Percentiles rank a stretch among this genome's conserved stretches.
phyloP scores from a whole-genome alignment of 345 rosid genomes.

The Erodium maritimum region DNA sequence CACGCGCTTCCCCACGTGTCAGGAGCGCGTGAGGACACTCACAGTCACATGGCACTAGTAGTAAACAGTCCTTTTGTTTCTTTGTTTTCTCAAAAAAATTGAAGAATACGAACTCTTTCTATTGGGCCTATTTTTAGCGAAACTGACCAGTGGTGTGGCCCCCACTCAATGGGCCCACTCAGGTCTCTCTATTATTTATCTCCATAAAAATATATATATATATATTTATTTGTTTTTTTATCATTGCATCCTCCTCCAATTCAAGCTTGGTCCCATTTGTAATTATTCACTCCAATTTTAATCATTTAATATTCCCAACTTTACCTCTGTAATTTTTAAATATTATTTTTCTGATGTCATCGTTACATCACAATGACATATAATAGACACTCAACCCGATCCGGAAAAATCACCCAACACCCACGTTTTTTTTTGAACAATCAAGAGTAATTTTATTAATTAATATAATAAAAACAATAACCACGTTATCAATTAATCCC shows the following conservation, averaged over 20 bases:
- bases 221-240: constrained; percentile 2
- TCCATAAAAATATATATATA: not conserved
- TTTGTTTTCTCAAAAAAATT: no score
- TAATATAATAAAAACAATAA: no score
- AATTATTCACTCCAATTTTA: not conserved
- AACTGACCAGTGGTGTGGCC: constrained; percentile 7
- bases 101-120: not conserved
- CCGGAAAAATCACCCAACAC: not conserved
- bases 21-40: not conserved
- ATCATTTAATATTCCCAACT: not conserved
- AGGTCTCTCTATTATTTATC: not conserved
- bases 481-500: no score
- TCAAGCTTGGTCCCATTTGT: not conserved
- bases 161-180: not conserved
- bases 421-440: no score
- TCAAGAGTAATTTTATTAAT: no score
- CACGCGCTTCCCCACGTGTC: not conserved
- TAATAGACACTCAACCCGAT: not conserved
- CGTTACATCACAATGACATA: not conserved
- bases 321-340: not conserved
- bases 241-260: not conserved
- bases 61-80: no score
- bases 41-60: no score
- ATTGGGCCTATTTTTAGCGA: not conserved
- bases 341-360: not conserved